Evolutionary conservation across 805 yeast species (phyloP).

Genomic region (Candida suzukii): DNA sequence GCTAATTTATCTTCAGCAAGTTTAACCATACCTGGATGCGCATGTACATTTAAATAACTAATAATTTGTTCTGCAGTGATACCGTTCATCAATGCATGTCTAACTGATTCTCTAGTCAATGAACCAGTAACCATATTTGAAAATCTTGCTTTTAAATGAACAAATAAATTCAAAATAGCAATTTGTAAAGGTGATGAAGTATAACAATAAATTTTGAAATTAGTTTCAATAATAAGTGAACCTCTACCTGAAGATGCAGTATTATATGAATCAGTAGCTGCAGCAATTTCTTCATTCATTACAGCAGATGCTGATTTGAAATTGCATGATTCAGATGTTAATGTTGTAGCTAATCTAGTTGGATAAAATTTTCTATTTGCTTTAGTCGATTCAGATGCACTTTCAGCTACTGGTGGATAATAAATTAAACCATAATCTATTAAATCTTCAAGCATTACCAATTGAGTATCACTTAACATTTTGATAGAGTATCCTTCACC

Average conservation of each 20-base stretch:
- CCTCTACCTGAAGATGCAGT: slow-evolving; percentile 32
- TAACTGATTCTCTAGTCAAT: slow-evolving; percentile 84
- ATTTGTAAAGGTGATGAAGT: slow-evolving; percentile 93
- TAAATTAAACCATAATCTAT: slow-evolving; percentile 89
- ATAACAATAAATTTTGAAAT: slow-evolving; percentile 87
- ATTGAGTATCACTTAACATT: slow-evolving; percentile 71
- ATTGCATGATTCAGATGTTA: slow-evolving; percentile 77
- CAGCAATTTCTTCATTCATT: slow-evolving; percentile 55
- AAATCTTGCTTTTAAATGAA: slow-evolving; percentile 77
- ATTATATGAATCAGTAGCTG: slow-evolving; percentile 9
- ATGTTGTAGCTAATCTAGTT: slow-evolving; percentile 80
- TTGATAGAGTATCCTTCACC: slow-evolving; percentile 78
- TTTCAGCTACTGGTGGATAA: slow-evolving; percentile 14
- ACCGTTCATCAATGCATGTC: slow-evolving; percentile 79
- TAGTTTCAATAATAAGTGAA: slow-evolving; percentile 84
- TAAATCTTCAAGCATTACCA: slow-evolving; percentile 80
- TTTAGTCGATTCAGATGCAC: slow-evolving; percentile 32
- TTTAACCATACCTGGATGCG: slow-evolving; percentile 85
- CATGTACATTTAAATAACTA: slow-evolving; percentile 81
- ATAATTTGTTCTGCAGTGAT: slow-evolving; percentile 94
- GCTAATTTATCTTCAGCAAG: slow-evolving; percentile 62
- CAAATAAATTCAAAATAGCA: slow-evolving; percentile 84
- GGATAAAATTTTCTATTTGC: slow-evolving; percentile 63
- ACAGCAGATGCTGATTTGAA: slow-evolving; percentile 69
- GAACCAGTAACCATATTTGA: slow-evolving; percentile 91